phyloP scores from a whole-genome alignment of 2,329 filamentous ascomycete genomes.

The Hymenoscyphus repandus region DNA sequence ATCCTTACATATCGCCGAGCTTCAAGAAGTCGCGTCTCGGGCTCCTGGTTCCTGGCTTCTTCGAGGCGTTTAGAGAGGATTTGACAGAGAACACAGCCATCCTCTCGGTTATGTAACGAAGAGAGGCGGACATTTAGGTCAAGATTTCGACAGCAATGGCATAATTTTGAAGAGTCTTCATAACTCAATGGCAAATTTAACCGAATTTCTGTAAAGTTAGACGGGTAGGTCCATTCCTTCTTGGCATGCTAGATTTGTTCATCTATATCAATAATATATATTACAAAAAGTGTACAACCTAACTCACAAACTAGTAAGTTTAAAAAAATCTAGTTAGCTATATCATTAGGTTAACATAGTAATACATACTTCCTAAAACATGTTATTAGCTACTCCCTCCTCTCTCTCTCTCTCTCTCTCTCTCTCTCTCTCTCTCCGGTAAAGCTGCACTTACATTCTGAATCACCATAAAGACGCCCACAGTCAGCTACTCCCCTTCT shows the following conservation, averaged over 20 bases:
- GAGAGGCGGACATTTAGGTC: background rate
- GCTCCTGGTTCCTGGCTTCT: background rate
- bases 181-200: too few relatives aligned
- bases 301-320: constrained; percentile 1
- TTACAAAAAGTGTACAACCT: background rate
- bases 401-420: background rate
- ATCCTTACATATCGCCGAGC: background rate
- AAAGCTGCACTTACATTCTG: background rate
- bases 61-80: background rate
- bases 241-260: too few relatives aligned
- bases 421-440: background rate
- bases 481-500: background rate
- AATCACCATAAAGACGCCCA: background rate
- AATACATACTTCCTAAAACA: constrained; percentile 2
- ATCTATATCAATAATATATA: background rate
- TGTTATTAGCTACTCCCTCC: background rate
- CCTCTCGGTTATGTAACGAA: background rate
- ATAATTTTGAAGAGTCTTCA: background rate
- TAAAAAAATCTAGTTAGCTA: background rate
- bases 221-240: too few relatives aligned
- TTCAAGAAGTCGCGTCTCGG: background rate
- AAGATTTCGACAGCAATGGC: background rate
- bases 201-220: too few relatives aligned
- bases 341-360: background rate
- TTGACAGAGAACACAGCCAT: constrained; percentile 1